Evolutionary conservation across 371 early-diverging fungal genomes (phyloP).

Genomic region (Mucor circinelloides): DNA sequence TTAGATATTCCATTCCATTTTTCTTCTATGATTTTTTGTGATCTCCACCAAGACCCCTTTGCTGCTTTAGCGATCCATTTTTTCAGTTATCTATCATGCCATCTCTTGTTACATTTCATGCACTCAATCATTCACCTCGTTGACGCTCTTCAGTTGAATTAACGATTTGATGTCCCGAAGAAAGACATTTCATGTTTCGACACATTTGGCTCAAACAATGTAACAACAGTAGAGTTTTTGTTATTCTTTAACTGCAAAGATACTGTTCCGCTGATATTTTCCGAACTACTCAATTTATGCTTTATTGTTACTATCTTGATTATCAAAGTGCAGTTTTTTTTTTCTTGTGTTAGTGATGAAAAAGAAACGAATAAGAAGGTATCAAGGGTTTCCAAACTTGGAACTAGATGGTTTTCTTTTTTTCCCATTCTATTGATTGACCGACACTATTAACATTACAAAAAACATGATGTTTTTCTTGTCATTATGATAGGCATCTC

Average conservation of each 20-base stretch:
- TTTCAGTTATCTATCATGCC: background rate
- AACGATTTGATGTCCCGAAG: background rate
- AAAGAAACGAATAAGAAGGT: conserved; percentile 2
- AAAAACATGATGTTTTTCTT: background rate
- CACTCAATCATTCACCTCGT: background rate
- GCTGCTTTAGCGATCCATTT: background rate
- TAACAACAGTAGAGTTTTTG: background rate
- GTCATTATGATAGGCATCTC: background rate
- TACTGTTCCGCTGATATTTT: background rate
- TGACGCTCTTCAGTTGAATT: background rate
- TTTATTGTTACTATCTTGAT: background rate
- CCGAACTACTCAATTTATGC: background rate
- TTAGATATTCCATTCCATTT: background rate
- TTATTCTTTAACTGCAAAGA: background rate
- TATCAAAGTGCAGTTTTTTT: background rate
- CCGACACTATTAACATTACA: background rate
- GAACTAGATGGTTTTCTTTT: background rate
- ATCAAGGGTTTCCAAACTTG: background rate
- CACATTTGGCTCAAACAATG: background rate
- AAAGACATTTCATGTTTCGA: background rate
- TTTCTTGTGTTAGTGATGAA: background rate
- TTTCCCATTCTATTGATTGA: background rate
- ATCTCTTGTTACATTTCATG: conserved; percentile 1
- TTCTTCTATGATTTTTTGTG: background rate
- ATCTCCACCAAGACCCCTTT: background rate